Conservation (phyloP, 2,329 filamentous ascomycete genomes). For the Xylariales sp. region DNA sequence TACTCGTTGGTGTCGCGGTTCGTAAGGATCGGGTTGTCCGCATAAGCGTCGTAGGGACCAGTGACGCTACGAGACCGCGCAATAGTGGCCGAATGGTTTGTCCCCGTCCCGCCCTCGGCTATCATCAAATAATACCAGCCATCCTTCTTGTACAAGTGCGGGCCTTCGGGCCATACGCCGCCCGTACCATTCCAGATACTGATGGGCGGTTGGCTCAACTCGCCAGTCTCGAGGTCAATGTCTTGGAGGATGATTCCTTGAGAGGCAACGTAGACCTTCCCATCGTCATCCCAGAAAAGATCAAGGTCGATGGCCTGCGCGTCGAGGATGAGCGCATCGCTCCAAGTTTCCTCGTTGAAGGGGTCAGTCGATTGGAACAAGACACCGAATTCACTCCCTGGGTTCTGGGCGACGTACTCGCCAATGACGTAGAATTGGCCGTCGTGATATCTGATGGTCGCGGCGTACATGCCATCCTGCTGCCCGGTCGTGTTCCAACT, state of each 20-base stretch:
- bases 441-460: slow-evolving; percentile 24
- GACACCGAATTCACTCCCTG: slow-evolving; percentile 4
- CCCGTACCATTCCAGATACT: slow-evolving; percentile 27
- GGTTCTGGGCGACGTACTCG: slow-evolving; percentile 12
- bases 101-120: slow-evolving; percentile 39
- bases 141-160: slow-evolving; percentile 34
- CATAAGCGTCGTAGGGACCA: slow-evolving; percentile 32
- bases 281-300: slow-evolving; percentile 12
- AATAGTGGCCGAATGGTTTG: slow-evolving; percentile 31
- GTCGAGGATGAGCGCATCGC: slow-evolving; percentile 24
- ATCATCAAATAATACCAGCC: slow-evolving; percentile 40
- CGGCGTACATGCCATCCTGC: slow-evolving; percentile 28
- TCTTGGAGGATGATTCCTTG: slow-evolving; percentile 10
- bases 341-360: slow-evolving; percentile 7
- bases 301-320: slow-evolving; percentile 10
- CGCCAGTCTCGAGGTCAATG: slow-evolving; percentile 10
- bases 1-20: slow-evolving; percentile 23
- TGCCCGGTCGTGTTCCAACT: slow-evolving; percentile 15
- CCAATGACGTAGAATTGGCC: slow-evolving; percentile 24
- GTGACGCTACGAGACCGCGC: slow-evolving; percentile 28
- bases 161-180: slow-evolving; percentile 31
- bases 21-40: slow-evolving; percentile 34
- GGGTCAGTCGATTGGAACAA: slow-evolving; percentile 7
- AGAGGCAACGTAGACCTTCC: slow-evolving; percentile 18
- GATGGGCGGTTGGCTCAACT: slow-evolving; percentile 5